Percentiles rank a stretch among this genome's conserved stretches.
Conservation (phyloP, 495 filamentous ascomycete species). For the Corynascus novoguineensis region DNA sequence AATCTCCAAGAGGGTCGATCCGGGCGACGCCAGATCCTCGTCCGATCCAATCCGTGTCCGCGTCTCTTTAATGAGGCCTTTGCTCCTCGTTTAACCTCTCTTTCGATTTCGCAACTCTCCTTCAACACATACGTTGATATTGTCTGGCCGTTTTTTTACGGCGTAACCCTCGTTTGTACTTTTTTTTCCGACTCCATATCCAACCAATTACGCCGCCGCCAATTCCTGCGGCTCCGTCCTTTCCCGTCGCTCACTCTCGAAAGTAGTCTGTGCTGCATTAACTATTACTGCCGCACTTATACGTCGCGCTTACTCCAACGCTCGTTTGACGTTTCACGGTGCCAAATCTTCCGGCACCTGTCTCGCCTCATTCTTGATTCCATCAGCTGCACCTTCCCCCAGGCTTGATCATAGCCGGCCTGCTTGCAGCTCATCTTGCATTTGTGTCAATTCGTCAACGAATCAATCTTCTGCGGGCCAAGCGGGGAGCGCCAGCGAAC, state of each 20-base stretch:
- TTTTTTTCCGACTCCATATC: not conserved
- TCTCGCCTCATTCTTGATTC: not conserved
- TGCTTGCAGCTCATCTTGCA: slow-evolving; percentile 2
- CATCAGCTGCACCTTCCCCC: slow-evolving; percentile 10
- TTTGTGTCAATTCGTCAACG: slow-evolving; percentile 15
- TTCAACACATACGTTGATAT: not conserved
- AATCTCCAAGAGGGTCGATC: slow-evolving; percentile 17
- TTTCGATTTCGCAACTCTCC: slow-evolving; percentile 1
- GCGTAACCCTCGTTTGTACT: slow-evolving; percentile 12
- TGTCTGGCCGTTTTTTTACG: slow-evolving; percentile 4
- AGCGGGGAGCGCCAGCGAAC: slow-evolving; percentile 8
- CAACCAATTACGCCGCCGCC: not conserved
- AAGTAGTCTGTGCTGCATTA: not conserved
- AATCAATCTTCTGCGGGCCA: slow-evolving; percentile 19
- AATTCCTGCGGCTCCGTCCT: not conserved
- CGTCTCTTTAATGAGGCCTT: slow-evolving; percentile 12
- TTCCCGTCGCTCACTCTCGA: not conserved
- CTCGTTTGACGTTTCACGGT: slow-evolving; percentile 8
- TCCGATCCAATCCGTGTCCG: not conserved
- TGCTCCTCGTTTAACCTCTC: slow-evolving; percentile 1
- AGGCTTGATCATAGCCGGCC: not conserved
- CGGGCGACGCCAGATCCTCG: slow-evolving; percentile 1
- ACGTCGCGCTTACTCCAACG: not conserved
- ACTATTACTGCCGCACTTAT: not conserved
- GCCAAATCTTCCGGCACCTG: slow-evolving; percentile 1